Base-by-base conservation (phyloP, 805 yeast genomes). In the Ogataea paraovalis region DNA sequence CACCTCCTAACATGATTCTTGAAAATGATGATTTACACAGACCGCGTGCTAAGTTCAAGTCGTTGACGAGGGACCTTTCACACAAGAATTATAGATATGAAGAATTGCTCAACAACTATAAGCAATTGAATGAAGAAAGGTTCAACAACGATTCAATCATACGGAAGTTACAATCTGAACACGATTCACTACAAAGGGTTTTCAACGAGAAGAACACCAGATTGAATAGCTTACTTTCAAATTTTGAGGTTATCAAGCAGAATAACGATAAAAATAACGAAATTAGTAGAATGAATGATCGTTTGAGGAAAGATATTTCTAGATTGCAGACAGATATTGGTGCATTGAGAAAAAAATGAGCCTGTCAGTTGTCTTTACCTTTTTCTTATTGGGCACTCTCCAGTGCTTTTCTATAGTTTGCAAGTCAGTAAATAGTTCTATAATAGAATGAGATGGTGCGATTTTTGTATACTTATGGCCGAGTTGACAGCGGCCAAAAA, bases 101-200 rank as follows among this genome's bases (percentile, higher is more conserved):
- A 12, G 66, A 66, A 25, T 51, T 66, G n/a, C 48, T 61, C 19
- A 57, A 58, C 41, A 66, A 62, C 44, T 64, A 64, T 47, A 61
- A 64, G 42, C 69, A 66, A 48, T 42, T 65, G 43, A 65, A 63
- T 46, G 69, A 64, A 44, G 70, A 67, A 39, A 57, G 57, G 36
- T 58, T 59, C 49, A 60, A 59, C 44, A 59, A 62, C 45, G 60
- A 59, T 37, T 47, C 56, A 3, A 44, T 53, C 12, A 34, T 65
- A 4, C 47, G 48, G 27, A 57, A 57, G 22, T 45, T 63, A 19
- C 48, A 48, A 32, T 36, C 36, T 3, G 50, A 45, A 16, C 64
- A 62, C 46, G 46, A 45, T 3, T 49, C 51, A 9, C 44, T 65
- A 13, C 49, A 55, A 21, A 43, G 43, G 1, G 54, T 53, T 13